Evolutionary conservation across 2,329 filamentous ascomycete genomes (phyloP), one percentile per base, ranked within the genome.

Genomic region (Cladosporium cucumerinum): DNA sequence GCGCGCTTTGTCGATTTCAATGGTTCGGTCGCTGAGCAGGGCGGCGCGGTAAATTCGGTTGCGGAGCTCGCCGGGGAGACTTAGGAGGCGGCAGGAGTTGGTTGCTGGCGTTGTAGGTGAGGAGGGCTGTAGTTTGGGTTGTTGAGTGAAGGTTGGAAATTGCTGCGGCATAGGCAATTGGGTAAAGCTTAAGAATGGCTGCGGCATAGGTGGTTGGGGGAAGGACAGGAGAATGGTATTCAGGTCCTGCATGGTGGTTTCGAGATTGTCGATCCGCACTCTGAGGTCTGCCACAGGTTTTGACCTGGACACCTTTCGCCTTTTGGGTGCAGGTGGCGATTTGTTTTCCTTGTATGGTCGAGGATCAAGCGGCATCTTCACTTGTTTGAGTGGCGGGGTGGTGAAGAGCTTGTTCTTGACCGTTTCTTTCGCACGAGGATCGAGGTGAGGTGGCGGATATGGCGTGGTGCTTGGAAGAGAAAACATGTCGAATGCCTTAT

Each of bases 11-110:
- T 32, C 32, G 59, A 61, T 39, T 36, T 61, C 48, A 48, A 61
- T 39, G 6, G 16, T 52, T 10, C n/a, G n/a, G 5, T 12, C 11
- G 8, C 34, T 14, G 46, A 21, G 3, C 23, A 61, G 32, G n/a
- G 59, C 25, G 48, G 18, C 43, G 59, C 30, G 32, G 61, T 63
- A 63, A 52, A 63, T 63, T n/a, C 54, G 25, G 43, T 63, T 63
- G 5, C 52, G 34, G 5, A 63, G 36, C 21, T 63, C 61, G 25
- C 34, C 51, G 11, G 61, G 61, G 25, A 63, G 61, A 11, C 14
- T 26, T 1, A 57, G 26, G 26, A 63, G 12, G 23, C 32, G 48
- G n/a, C n/a, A 34, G 26, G 16, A 30, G 18, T 14, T 39, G n/a
- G n/a, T 57, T 8, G 5, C 10, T 18, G 54, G 21, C 28, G 48